Evolutionary conservation across 2,329 filamentous ascomycete species (phyloP), one percentile per base, ranked within the genome.

Genomic region (Dothistroma septosporum): DNA sequence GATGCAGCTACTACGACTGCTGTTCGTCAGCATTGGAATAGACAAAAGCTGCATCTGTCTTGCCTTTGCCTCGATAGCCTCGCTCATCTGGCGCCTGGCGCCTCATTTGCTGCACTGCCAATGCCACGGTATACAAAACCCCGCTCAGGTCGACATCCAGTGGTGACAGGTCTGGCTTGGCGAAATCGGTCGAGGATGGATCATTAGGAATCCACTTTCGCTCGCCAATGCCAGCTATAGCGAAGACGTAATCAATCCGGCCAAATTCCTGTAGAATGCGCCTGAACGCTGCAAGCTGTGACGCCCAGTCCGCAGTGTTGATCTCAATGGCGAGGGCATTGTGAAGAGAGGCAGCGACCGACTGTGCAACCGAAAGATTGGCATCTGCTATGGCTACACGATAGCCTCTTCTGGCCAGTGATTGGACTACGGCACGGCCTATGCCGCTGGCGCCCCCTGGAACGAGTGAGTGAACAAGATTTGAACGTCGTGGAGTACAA

Each of bases 321-420:
- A 73, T 68, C 47, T 70, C 57, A 19, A 71, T 64, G 28, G 68
- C 71, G 31, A 70, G 57, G 2, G 57, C 47, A 12, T 52, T 55
- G 41, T 69, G 66, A 41, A 73, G 63, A 4, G 57, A 19, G 16
- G 57, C 37, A n/a, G 69, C 71, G 6, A 73, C 61, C n/a, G 64
- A 21, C 59, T 72, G 33, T 9, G 72, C 69, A 9, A 62, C 65
- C 22, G 61, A 10, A n/a, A 71, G 58, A 61, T 76, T 69, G 33
- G 64, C 62, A 60, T 78, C 76, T 32, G 83, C 75, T 2, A 82
- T 80, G 59, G 79, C 80, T 37, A 85, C 79, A 44, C 78, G 76
- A 62, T 83, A 79, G 12, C 78, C 68, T 61, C 67, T 64, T 2
- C 55, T 57, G 12, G 71, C 65, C 33, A 76, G 72, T 59, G 70